A percentile compares a stretch with the other conserved stretches of the same genome.
Conservation (phyloP, 1,139 yeast genomes). For the Keqinozyma sinolaborantium region DNA sequence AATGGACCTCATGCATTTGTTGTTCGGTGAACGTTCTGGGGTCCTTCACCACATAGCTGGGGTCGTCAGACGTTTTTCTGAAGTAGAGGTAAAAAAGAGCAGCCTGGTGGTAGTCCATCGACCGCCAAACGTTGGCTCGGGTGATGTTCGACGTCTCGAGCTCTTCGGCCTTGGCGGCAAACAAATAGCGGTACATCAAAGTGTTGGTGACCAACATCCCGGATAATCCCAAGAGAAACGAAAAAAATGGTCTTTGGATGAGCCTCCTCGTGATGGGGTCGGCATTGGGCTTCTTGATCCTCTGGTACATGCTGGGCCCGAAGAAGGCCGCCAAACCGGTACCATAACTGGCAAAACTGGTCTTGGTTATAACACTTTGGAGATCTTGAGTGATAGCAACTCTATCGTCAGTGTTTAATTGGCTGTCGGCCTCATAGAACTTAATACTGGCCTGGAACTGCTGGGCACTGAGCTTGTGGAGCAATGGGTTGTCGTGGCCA, state of each 20-base stretch:
- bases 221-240: constrained; percentile 28
- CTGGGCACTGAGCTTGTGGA: constrained; percentile 25
- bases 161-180: constrained; percentile 14
- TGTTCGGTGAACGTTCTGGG: constrained; percentile 29
- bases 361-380: constrained; percentile 19
- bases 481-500: constrained; percentile 21
- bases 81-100: constrained; percentile 36
- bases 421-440: constrained; percentile 43
- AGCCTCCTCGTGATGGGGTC: constrained; percentile 4
- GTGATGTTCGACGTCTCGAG: constrained; percentile 11
- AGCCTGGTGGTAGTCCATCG: constrained; percentile 35
- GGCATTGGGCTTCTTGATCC: constrained; percentile 4
- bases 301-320: constrained; percentile 22
- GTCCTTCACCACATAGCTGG: constrained; percentile 32
- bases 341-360: constrained; percentile 25
- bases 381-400: constrained; percentile 28
- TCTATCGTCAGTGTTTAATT: constrained; percentile 29
- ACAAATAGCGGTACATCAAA: constrained; percentile 21
- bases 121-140: constrained; percentile 32
- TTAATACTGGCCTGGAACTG: constrained; percentile 36
- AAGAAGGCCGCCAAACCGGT: constrained; percentile 22
- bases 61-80: constrained; percentile 29
- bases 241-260: constrained; percentile 30
- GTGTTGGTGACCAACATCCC: constrained; percentile 25
- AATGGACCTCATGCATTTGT: constrained; percentile 24